These are phyloP conservation scores for Macrotyloma uniflorum DNA, from an alignment of 306 rosid genomes.

Conservation along the genomic window DNA sequence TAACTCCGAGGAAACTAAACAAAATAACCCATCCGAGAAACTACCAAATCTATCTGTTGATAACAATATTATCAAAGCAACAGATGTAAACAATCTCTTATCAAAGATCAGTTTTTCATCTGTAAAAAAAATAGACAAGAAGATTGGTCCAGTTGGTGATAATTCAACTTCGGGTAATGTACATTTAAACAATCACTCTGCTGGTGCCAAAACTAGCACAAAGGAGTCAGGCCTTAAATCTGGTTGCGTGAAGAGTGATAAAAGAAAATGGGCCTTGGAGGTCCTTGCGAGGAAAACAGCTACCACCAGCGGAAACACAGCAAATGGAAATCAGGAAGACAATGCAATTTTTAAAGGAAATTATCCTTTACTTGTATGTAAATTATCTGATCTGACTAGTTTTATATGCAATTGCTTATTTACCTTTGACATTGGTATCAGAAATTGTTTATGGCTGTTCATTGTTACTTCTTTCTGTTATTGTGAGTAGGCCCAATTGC, in stretches of 20 bases:
- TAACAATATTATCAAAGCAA: conserved; percentile 40
- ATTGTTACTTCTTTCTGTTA: conserved; percentile 43
- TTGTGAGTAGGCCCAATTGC: conserved; percentile 84
- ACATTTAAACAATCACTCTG: conserved; percentile 43
- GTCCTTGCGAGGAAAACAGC: conserved; percentile 86
- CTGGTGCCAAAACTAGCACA: conserved; percentile 52
- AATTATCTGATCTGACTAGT: conserved; percentile 33
- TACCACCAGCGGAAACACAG: conserved; percentile 49
- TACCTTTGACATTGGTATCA: conserved; percentile 29
- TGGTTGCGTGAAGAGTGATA: conserved; percentile 60
- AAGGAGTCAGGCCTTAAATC: conserved; percentile 55
- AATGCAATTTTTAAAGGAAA: conserved; percentile 66
- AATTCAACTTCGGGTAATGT: conserved; percentile 52
- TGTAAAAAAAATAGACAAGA: conserved; percentile 52
- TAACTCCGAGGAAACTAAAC: conserved; percentile 59
- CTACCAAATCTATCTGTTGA: conserved; percentile 45
- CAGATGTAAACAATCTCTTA: conserved; percentile 49
- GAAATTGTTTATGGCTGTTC: conserved; percentile 35
- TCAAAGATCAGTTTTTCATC: conserved; percentile 44
- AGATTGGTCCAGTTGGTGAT: conserved; percentile 44
- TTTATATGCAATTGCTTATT: conserved; percentile 30
- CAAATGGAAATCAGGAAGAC: conserved; percentile 63
- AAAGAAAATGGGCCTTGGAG: conserved; percentile 95
- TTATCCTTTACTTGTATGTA: conserved; percentile 88
- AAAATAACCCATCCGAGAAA: conserved; percentile 42